Evolutionary conservation across 148 eudicot species (phyloP), one percentile per base, ranked within the genome.

Genomic region (Cornus controversa): DNA sequence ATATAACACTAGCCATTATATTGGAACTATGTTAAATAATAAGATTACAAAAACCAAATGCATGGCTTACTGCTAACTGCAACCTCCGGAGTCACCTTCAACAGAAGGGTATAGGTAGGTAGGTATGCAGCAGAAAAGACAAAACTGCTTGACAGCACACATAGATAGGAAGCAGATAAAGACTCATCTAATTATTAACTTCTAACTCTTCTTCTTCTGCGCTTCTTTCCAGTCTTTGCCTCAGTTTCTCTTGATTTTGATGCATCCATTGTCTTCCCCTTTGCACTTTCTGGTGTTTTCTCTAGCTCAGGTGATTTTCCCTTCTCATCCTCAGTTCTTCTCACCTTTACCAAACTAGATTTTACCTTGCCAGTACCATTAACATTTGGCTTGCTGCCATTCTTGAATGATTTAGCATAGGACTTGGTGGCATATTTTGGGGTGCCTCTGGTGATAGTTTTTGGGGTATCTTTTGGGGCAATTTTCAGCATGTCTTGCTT

Each of bases 301-400:
- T 66, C 72, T 11, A 84, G 69, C 67, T 86, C 88, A 20, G 76
- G 67, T 10, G 76, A 79, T 31, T 75, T 82, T 45, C 78, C 90
- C 77, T 78, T 83, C 67, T 25, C 25, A 77, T 70, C 81, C 72
- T 84, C 88, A 40, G 62, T 65, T 40, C 78, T 89, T 84, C 83
- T 85, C 31, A 63, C 75, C 80, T 87, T 82, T 28, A 82, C 58
- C 16, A 81, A 75, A 68, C 77, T 57, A 34, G 80, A 80, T 80
- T 87, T 93, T 14, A 16, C 72, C 82, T 83, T 86, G 20, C 78
- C 84, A 28, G 86, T 65, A 42, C 84, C 86, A 72, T 73, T 83
- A 3, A 75, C 23, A 68, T 78, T 82, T 10, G 84, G 69, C 58
- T 85, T 82, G 16, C 20, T 16, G 57, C 57, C 57, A 13, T 20